Evolutionary conservation across 192 early-diverging fungal genomes (phyloP).

Genomic region (Umbelopsis vinacea): DNA sequence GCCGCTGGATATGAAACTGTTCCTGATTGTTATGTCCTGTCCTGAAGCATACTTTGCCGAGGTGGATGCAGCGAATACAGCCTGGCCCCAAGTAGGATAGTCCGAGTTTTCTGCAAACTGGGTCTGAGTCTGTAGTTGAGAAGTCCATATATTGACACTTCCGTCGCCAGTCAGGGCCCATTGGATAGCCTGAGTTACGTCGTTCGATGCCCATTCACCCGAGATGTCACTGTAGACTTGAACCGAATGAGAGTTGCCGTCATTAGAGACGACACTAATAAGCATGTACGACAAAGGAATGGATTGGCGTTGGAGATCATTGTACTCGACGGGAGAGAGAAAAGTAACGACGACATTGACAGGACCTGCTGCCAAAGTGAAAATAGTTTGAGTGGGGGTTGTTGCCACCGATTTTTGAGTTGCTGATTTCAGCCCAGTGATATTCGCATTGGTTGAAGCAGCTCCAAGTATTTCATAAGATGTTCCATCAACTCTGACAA

Average conservation of each 20-base stretch:
- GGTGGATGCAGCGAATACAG: slow-evolving; percentile 3
- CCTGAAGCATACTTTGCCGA: slow-evolving; percentile 2
- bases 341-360: slow-evolving; percentile 15
- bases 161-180: background rate
- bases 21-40: background rate
- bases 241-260: slow-evolving; percentile 20
- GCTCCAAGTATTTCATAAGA: slow-evolving; percentile 14
- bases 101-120: slow-evolving; percentile 19
- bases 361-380: slow-evolving; percentile 5
- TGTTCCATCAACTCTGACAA: background rate
- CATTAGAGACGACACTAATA: background rate
- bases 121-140: background rate
- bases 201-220: slow-evolving; percentile 19
- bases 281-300: slow-evolving; percentile 20
- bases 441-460: slow-evolving; percentile 3
- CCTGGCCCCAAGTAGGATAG: slow-evolving; percentile 14
- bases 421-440: background rate
- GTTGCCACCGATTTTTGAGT: background rate
- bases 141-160: slow-evolving; percentile 5
- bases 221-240: slow-evolving; percentile 20
- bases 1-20: slow-evolving; percentile 8
- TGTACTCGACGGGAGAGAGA: slow-evolving; percentile 18
- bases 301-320: slow-evolving; percentile 17
- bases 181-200: background rate
- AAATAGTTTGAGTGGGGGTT: slow-evolving; percentile 1